These are phyloP conservation scores for Punctularia strigosozonata DNA, from an alignment of 768 basidiomycete species.

Conservation along the genomic window DNA sequence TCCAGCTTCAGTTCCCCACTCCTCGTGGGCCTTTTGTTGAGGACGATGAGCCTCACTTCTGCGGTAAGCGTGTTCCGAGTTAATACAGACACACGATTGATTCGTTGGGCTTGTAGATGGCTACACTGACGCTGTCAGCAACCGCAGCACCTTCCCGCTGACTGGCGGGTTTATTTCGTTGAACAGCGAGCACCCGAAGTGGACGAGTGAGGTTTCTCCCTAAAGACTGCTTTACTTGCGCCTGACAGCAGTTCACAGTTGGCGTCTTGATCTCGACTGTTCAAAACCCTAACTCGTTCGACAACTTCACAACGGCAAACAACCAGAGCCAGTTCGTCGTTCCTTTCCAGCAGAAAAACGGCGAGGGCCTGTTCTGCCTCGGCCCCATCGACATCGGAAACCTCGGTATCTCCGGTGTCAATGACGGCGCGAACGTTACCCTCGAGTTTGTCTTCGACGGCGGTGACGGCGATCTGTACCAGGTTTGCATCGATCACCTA, in stretches of 20 bases:
- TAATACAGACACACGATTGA: no score
- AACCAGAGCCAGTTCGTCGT: slow-evolving; percentile 22
- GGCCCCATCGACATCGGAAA: slow-evolving; percentile 48
- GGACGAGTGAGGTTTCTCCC: slow-evolving; percentile 34
- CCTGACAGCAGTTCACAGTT: slow-evolving; percentile 20
- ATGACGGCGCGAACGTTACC: slow-evolving; percentile 62
- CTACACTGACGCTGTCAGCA: slow-evolving; percentile 35
- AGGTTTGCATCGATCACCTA: slow-evolving; percentile 34
- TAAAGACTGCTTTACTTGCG: slow-evolving; percentile 1
- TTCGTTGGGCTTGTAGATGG: no score
- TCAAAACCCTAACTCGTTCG: slow-evolving; percentile 49
- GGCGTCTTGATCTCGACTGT: slow-evolving; percentile 43
- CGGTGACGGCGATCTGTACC: slow-evolving; percentile 62
- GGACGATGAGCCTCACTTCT: slow-evolving; percentile 46
- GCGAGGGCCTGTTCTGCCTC: slow-evolving; percentile 57
- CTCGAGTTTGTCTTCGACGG: slow-evolving; percentile 57
- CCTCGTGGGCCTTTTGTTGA: slow-evolving; percentile 63
- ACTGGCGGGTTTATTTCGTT: slow-evolving; percentile 46
- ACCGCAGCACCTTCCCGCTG: slow-evolving; percentile 62
- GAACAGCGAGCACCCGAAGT: slow-evolving; percentile 53
- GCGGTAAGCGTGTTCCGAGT: slow-evolving; percentile 35
- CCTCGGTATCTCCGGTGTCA: slow-evolving; percentile 35
- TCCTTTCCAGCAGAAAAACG: slow-evolving; percentile 35
- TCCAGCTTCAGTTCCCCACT: slow-evolving; percentile 65
- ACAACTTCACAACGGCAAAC: slow-evolving; percentile 41